Percentiles rank a stretch among this genome's conserved stretches.
phyloP scores from a whole-genome alignment of 495 filamentous ascomycete species.

The Talaromyces ruber region DNA sequence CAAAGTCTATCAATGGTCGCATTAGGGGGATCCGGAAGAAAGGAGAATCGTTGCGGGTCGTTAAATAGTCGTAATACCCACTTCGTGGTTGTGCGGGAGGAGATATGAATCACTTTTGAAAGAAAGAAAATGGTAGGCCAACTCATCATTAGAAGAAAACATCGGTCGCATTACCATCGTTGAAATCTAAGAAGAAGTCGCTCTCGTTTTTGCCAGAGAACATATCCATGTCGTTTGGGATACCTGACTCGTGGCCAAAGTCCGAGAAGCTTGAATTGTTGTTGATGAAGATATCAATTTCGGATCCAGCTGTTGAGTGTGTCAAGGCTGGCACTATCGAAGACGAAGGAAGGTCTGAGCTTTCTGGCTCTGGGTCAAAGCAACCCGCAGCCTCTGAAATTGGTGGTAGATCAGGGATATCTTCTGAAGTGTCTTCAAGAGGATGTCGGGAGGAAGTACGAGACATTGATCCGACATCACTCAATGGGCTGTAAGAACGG shows the following conservation, averaged over 20 bases:
- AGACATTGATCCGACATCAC: constrained; percentile 33
- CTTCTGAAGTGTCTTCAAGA: constrained; percentile 16
- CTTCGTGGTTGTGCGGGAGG: background rate
- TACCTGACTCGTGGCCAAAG: constrained; percentile 22
- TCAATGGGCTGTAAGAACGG: constrained; percentile 34
- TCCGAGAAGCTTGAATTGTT: constrained; percentile 29
- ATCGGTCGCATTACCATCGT: constrained; percentile 16
- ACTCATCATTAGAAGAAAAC: constrained; percentile 3
- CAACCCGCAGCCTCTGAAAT: constrained; percentile 21
- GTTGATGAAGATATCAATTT: constrained; percentile 40
- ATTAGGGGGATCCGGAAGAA: background rate
- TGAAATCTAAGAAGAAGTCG: constrained; percentile 30
- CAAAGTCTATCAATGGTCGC: constrained; percentile 6
- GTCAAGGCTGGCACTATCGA: constrained; percentile 30
- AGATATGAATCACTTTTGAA: background rate
- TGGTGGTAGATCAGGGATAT: constrained; percentile 14
- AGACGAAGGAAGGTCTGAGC: constrained; percentile 23
- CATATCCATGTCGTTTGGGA: constrained; percentile 24
- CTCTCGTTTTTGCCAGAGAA: constrained; percentile 32
- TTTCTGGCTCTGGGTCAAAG: constrained; percentile 28
- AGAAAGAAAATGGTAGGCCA: background rate
- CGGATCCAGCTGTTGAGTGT: constrained; percentile 29
- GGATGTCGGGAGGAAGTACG: constrained; percentile 19
- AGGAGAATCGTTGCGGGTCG: background rate
- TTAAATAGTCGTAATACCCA: background rate